Evolutionary conservation across 495 filamentous ascomycete genomes (phyloP), one percentile per base, ranked within the genome.

Genomic region (Xylaria bambusicola): DNA sequence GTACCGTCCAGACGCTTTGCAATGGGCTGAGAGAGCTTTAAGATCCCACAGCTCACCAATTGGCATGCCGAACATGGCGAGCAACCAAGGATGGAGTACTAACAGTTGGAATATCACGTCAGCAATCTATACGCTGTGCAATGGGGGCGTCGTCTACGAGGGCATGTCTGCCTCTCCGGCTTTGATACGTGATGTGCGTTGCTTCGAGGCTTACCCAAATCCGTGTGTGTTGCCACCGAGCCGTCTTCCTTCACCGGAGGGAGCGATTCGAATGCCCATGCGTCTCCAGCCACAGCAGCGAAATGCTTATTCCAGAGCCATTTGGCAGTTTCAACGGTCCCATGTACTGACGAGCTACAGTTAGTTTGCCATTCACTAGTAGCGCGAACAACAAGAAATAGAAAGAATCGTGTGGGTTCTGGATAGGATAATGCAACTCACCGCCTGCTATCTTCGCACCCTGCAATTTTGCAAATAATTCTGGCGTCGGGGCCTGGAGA

Each of bases 31-130:
- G 18, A 88, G 66, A 4, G 62, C 72, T 52, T 83, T 77, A 17
- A 88, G 70, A 67, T 86, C 80, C 82, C 84, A 87, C 6, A 88
- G 73, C 69, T 88, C 86, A 4, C 84, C 85, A 33, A 88, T 80
- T 0, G 80, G 76, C 71, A 82, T 75, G 1, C 83, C 89, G 79
- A 88, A 91, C 60, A 86, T 68, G 35, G 84, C 81, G 12, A 91
- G 67, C 6, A 90, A 72, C 62, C 82, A 84, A 62, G 85, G 78
- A 65, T 90, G 87, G 18, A 91, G 73, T 54, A 68, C 83, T 80
- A 29, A 66, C 55, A n/a, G n/a, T n/a, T n/a, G n/a, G n/a, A n/a
- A n/a, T n/a, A n/a, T n/a, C n/a, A n/a, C n/a, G n/a, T n/a, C n/a
- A n/a, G n/a, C n/a, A n/a, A n/a, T n/a, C n/a, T n/a, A n/a, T n/a